These are phyloP conservation scores for Plasmodium sp. DNA, from an alignment of 169 alveolate genomes.

Conservation along the genomic window DNA sequence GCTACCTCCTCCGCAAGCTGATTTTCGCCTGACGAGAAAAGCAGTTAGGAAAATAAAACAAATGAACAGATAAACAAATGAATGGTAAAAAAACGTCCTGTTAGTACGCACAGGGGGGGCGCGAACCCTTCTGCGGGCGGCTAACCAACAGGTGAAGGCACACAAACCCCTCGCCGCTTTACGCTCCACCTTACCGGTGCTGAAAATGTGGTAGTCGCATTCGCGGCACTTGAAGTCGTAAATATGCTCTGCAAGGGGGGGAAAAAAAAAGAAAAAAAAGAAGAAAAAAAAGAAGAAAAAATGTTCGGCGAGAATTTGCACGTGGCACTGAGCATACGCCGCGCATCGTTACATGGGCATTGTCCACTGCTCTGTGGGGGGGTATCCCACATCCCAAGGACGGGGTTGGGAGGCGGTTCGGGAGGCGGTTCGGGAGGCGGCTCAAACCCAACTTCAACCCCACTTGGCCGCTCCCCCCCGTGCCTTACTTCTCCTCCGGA, in stretches of 20 bases:
- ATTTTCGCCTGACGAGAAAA: neutral
- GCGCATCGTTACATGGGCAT: neutral
- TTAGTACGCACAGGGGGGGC: neutral
- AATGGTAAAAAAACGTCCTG: neutral
- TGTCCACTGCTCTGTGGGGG: neutral
- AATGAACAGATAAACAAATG: neutral
- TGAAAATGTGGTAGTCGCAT: constrained; percentile 49
- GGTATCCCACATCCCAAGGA: neutral
- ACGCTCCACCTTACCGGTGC: constrained; percentile 5
- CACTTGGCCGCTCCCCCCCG: neutral
- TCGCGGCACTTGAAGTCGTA: constrained; percentile 44
- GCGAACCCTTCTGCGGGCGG: neutral
- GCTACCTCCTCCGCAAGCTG: neutral
- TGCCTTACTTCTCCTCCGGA: neutral
- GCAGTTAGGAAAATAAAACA: neutral
- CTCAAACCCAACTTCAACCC: neutral
- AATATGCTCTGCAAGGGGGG: constrained; percentile 12
- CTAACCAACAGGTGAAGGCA: neutral
- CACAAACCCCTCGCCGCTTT: no score
- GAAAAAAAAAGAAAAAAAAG: neutral
- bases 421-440: neutral
- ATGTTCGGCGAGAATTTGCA: neutral
- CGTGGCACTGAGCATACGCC: neutral
- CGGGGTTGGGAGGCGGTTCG: neutral
- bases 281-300: neutral